These are phyloP conservation scores for Gastrolobium villosum DNA, from an alignment of 306 rosid species.

Conservation along the genomic window DNA sequence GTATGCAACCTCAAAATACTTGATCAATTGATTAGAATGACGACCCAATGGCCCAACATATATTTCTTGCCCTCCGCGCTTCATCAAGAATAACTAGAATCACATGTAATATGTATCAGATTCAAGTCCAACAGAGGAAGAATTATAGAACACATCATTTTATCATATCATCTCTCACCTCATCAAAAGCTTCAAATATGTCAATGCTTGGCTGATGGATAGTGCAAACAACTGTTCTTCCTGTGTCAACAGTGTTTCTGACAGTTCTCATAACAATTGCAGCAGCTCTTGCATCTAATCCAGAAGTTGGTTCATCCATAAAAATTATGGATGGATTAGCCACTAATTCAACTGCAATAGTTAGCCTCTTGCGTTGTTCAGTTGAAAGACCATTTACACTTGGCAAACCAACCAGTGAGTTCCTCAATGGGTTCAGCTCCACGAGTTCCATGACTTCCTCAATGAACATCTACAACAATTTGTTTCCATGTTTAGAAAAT, in stretches of 20 bases:
- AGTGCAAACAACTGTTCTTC: constrained; percentile 47
- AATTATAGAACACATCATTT: not conserved
- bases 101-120: constrained; percentile 3
- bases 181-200: constrained; percentile 49
- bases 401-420: constrained; percentile 61
- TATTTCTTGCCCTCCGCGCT: constrained; percentile 79
- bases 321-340: constrained; percentile 46
- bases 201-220: constrained; percentile 52
- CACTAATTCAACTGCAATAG: constrained; percentile 57
- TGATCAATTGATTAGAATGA: constrained; percentile 63
- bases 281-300: constrained; percentile 54
- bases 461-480: constrained; percentile 54
- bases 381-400: constrained; percentile 54
- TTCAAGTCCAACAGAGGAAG: not conserved
- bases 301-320: constrained; percentile 48
- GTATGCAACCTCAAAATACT: constrained; percentile 70
- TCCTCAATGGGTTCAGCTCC: constrained; percentile 52
- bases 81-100: constrained; percentile 64
- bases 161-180: constrained; percentile 35
- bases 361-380: constrained; percentile 61
- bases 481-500: not conserved
- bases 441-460: constrained; percentile 64
- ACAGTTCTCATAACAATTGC: constrained; percentile 52
- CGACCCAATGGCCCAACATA: constrained; percentile 79
- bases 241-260: constrained; percentile 48